A percentile compares a stretch with the other conserved stretches of the same genome.
These are phyloP conservation scores for Amanita rimosa DNA, from an alignment of 768 basidiomycete genomes.

Conservation along the genomic window DNA sequence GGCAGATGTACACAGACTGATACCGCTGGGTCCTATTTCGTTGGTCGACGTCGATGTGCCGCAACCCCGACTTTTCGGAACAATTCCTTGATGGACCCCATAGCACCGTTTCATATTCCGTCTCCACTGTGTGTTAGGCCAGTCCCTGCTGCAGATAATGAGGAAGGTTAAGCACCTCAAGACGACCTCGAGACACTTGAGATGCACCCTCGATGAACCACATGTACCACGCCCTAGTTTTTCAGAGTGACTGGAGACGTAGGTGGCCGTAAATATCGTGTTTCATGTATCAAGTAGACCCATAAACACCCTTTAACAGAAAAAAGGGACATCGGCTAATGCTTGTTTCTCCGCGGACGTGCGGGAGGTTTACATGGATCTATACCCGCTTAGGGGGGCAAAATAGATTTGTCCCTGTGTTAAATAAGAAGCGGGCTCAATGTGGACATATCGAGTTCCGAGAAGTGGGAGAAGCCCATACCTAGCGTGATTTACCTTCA, in stretches of 20 bases:
- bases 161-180: background rate
- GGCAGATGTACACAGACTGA: too few species aligned
- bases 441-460: background rate
- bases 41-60: background rate
- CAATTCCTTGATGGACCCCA: background rate
- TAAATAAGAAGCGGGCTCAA: background rate
- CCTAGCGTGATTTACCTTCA: background rate
- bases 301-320: background rate
- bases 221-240: background rate
- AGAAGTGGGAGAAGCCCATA: background rate
- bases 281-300: background rate
- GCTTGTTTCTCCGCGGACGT: slow-evolving; percentile 1
- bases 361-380: background rate
- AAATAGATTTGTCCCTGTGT: background rate
- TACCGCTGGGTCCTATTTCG: background rate
- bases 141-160: background rate
- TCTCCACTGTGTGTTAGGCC: background rate
- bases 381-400: background rate
- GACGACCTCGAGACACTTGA: background rate
- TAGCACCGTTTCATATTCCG: background rate
- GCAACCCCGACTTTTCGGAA: background rate
- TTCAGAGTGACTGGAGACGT: background rate
- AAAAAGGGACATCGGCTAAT: slow-evolving; percentile 1
- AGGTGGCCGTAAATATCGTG: background rate
- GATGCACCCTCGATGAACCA: background rate